Evolutionary conservation across 2,329 filamentous ascomycete species (phyloP), one percentile per base, ranked within the genome.

Genomic region (Alternaria tenuissima): DNA sequence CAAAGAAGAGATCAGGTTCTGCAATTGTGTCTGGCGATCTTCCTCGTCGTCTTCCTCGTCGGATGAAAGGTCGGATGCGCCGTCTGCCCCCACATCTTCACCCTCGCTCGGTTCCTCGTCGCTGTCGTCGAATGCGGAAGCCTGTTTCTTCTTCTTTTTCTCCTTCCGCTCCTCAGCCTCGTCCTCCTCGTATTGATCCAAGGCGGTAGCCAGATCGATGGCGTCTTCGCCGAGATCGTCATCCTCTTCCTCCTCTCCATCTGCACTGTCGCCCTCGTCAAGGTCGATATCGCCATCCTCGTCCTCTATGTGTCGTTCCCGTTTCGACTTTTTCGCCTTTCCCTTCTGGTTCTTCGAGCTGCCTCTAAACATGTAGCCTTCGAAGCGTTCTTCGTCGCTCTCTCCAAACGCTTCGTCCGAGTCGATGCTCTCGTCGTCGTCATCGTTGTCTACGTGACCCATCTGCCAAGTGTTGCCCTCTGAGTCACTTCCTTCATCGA

Each of bases 401-500:
- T 92, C 89, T 4, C 93, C 92, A 83, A 97, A 93, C 2, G 94
- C 94, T 71, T 96, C 92, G 74, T 91, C 89, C 66, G 87, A 90
- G 74, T 91, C 89, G 57, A 92, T 81, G 63, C 90, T 88, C 55
- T 86, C 88, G 69, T 91, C 89, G 63, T 90, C 85, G 54, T 90
- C 88, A 44, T 85, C 87, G n/a, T 61, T 56, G 49, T 85, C 86
- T 22, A 89, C 87, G 48, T 88, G 82, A 26, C 94, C 93, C 52
- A 96, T 83, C 51, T 86, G 89, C 93, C 93, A 97, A 72, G 91
- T 88, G 70, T 96, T 91, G 22, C 93, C 93, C 62, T 94, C 91
- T 62, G 90, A 92, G 73, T 97, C 94, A 68, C 90, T 94, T 9
- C 91, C 92, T 64, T 89, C 88, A 59, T 89, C 88, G n/a, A 68